These are phyloP conservation scores for Rhizoclosmatium globosum DNA, from an alignment of 192 early-diverging fungal genomes.

Conservation along the genomic window DNA sequence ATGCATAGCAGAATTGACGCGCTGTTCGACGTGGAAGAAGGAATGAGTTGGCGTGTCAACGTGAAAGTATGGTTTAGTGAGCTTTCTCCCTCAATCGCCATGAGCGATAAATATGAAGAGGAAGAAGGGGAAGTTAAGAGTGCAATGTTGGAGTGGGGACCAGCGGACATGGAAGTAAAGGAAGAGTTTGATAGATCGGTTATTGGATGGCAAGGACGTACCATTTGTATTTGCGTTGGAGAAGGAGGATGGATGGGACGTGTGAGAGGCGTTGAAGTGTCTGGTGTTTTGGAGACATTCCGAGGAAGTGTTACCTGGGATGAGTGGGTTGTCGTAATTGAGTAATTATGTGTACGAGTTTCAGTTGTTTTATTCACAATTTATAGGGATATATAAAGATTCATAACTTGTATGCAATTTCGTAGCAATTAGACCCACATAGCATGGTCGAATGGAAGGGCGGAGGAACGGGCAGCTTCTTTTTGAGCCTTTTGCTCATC, in stretches of 20 bases:
- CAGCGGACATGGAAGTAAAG: background rate
- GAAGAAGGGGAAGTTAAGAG: background rate
- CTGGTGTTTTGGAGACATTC: slow-evolving; percentile 38
- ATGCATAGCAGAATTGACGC: slow-evolving; percentile 32
- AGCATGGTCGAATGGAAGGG: background rate
- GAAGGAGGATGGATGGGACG: slow-evolving; percentile 27
- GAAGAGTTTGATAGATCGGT: slow-evolving; percentile 38
- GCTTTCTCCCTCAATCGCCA: too few relatives aligned
- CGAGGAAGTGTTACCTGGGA: slow-evolving; percentile 34
- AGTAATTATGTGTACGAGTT: background rate
- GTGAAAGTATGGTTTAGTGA: slow-evolving; percentile 24
- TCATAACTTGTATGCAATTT: too few relatives aligned
- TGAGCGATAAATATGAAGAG: background rate
- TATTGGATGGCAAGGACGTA: slow-evolving; percentile 37
- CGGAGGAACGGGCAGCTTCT: background rate
- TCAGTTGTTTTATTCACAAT: too few relatives aligned
- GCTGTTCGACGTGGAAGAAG: slow-evolving; percentile 22
- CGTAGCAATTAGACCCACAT: background rate
- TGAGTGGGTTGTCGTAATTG: slow-evolving; percentile 25
- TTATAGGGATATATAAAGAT: too few relatives aligned
- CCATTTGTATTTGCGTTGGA: slow-evolving; percentile 33
- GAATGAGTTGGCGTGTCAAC: slow-evolving; percentile 32
- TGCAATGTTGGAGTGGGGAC: slow-evolving; percentile 10
- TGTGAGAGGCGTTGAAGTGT: slow-evolving; percentile 27
- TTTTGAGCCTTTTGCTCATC: slow-evolving; percentile 24